Evolutionary conservation across 768 basidiomycete genomes (phyloP), one percentile per base, ranked within the genome.

Genomic region (Phanerochaete carnosa): DNA sequence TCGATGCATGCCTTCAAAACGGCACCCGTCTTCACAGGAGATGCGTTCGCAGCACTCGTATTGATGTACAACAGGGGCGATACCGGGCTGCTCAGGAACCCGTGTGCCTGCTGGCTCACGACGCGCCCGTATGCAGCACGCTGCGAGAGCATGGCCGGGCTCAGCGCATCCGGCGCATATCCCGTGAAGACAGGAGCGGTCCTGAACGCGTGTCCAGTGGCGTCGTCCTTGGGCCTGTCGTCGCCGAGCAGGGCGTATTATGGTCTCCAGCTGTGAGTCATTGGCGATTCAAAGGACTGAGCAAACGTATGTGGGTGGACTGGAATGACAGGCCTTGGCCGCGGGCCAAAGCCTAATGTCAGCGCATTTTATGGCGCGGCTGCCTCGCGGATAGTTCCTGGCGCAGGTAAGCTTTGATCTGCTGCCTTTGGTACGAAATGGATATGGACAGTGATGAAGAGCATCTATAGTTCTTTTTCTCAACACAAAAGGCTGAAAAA

Each of bases 21-120:
- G 88, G 55, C 88, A 89, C 7, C 89, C 79, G 13, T 89, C 67
- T 0, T 86, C 86, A 0, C 87, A 88, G 65, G 88, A 86, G 60
- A 61, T 26, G 59, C 54, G 11, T 37, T 61, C 0, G 88, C 88
- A 0, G 88, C 77, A 66, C 89, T 89, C 45, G 60, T 61, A 29
- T 60, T 60, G 37, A 60, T 60, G 26, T 60, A 60, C 28, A 60
- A 7, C 52, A 45, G 43, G n/a, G 35, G 51, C 3, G 39, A 28
- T 9, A 12, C 26, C 6, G 26, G 6, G 25, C 30, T 3, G 12
- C 15, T 22, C 3, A 19, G 33, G 8, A 16, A 15, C 3, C 22
- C 15, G 3, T 29, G 11, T 3, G 43, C 19, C 15, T 54, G 59
- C 37, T 60, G 51, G 25, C 51, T 15, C 6, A 60, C 45, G 13